A percentile compares a stretch with the other conserved stretches of the same genome.
Conservation (phyloP, 257 asterid genomes). For the Solanum lycopersicoides region DNA sequence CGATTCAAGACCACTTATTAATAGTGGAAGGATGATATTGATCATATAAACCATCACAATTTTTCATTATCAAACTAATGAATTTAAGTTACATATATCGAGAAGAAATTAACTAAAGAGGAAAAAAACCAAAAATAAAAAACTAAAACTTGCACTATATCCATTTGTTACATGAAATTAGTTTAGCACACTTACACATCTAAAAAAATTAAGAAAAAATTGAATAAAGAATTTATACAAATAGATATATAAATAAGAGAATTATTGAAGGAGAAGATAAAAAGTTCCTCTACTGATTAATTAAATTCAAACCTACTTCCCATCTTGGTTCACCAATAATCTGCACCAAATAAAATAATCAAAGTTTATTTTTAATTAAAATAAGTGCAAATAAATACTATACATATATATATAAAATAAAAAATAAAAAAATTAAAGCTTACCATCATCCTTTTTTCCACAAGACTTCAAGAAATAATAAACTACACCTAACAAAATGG, state of each 20-base stretch:
- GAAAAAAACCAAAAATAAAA: not conserved
- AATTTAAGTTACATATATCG: not conserved
- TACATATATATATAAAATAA: too few relatives aligned
- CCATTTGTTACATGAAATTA: not conserved
- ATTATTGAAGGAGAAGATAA: not conserved
- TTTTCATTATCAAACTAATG: not conserved
- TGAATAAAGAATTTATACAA: not conserved
- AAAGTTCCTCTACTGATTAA: not conserved
- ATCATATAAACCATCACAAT: not conserved
- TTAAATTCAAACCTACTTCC: not conserved
- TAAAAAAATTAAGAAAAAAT: not conserved
- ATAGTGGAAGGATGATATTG: not conserved
- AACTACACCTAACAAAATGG: slow-evolving; percentile 19
- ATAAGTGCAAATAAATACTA: not conserved
- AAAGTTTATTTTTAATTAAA: not conserved
- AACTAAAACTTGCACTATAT: not conserved
- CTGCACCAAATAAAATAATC: not conserved
- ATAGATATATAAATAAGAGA: not conserved
- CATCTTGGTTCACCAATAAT: not conserved
- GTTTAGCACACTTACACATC: not conserved
- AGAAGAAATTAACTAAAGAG: not conserved
- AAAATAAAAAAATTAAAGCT: not conserved
- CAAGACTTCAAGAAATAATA: slow-evolving; percentile 26
- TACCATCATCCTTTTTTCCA: slow-evolving; percentile 52
- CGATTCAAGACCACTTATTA: not conserved